Percentiles rank a stretch among this genome's conserved stretches.
phyloP scores from a whole-genome alignment of 1,284 basidiomycete species.

The Cutaneotrichosporon cavernicola region DNA sequence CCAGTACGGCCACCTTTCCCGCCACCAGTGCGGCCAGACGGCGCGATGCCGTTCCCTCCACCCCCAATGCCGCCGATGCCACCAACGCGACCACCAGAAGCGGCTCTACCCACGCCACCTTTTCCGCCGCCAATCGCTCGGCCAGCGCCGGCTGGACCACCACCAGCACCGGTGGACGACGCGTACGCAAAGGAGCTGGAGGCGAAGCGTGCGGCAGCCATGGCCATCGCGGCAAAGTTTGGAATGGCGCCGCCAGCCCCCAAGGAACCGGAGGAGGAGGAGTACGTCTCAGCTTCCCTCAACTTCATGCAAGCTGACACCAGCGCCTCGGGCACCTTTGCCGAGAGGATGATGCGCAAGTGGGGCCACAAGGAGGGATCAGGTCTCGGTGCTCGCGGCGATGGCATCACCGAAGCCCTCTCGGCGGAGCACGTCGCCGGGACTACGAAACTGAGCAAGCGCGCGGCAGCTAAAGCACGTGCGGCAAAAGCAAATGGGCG shows the following conservation, averaged over 20 bases:
- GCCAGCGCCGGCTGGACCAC: background rate
- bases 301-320: slow-evolving; percentile 12
- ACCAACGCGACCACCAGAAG: background rate
- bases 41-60: slow-evolving; percentile 16
- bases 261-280: slow-evolving; percentile 10
- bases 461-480: slow-evolving; percentile 42
- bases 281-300: slow-evolving; percentile 4
- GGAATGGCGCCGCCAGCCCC: slow-evolving; percentile 19
- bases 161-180: background rate
- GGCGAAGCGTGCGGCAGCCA: slow-evolving; percentile 68
- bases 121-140: slow-evolving; percentile 3
- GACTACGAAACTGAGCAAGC: slow-evolving; percentile 41
- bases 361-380: slow-evolving; percentile 93
- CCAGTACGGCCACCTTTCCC: background rate
- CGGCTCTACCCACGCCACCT: background rate
- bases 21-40: slow-evolving; percentile 17
- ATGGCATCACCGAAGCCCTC: slow-evolving; percentile 83
- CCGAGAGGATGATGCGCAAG: slow-evolving; percentile 57
- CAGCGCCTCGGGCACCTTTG: slow-evolving; percentile 24
- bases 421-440: slow-evolving; percentile 67
- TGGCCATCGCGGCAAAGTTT: slow-evolving; percentile 64
- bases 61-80: slow-evolving; percentile 15
- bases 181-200: slow-evolving; percentile 41
- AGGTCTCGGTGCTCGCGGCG: slow-evolving; percentile 76
- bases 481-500: slow-evolving; percentile 46